Conservation (phyloP, 257 asterid genomes). For the Leptodermis oblonga region DNA sequence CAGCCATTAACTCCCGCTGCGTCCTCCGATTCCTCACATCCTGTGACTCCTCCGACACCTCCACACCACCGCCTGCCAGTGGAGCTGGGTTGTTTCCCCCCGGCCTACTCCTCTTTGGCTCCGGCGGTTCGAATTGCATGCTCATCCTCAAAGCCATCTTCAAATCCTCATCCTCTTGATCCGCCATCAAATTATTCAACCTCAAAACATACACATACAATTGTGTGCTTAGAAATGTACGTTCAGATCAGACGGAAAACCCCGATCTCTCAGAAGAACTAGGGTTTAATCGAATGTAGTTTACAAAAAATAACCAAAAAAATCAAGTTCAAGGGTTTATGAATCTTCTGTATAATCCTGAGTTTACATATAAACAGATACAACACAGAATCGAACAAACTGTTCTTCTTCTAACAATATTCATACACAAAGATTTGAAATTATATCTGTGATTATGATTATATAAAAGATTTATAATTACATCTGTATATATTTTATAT, state of each 20-base stretch:
- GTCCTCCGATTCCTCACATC: slow-evolving; percentile 46
- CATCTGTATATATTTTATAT: neutral
- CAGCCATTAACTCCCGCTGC: slow-evolving; percentile 93
- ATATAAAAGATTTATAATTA: too few relatives aligned
- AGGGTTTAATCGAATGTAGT: slow-evolving; percentile 6
- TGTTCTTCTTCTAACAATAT: neutral
- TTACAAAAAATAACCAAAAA: neutral
- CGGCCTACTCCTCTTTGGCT: slow-evolving; percentile 89
- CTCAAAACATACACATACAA: neutral
- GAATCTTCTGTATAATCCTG: neutral
- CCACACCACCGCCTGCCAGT: slow-evolving; percentile 22
- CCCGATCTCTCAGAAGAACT: neutral
- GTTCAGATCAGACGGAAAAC: neutral
- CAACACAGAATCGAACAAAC: neutral
- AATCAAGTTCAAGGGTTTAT: neutral
- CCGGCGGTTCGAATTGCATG: slow-evolving; percentile 80
- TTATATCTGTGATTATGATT: too few relatives aligned
- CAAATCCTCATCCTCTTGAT: slow-evolving; percentile 76
- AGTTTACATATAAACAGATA: neutral
- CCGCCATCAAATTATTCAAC: slow-evolving; percentile 37
- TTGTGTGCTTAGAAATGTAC: neutral
- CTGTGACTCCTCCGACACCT: slow-evolving; percentile 40
- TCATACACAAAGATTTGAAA: neutral
- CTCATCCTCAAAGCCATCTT: slow-evolving; percentile 65
- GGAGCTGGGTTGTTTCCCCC: slow-evolving; percentile 39